Evolutionary conservation across 1,284 basidiomycete genomes (phyloP).

Genomic region (Microbotryomycetes sp.): DNA sequence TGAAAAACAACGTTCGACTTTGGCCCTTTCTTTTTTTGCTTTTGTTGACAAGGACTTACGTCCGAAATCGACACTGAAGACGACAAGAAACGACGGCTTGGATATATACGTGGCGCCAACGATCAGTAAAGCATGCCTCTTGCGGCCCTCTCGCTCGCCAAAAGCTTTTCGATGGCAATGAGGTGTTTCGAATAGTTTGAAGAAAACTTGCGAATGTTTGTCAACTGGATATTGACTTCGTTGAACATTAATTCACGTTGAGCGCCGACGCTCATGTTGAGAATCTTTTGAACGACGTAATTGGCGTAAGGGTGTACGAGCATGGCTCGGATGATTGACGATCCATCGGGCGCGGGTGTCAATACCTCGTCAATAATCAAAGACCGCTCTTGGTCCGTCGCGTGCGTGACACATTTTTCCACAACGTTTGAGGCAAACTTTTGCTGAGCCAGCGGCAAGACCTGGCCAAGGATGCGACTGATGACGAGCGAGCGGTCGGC

Average conservation of each 20-base stretch:
- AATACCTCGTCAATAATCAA: constrained; percentile 42
- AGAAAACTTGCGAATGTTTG: constrained; percentile 59
- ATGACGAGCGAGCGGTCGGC: constrained; percentile 66
- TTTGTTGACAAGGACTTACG: no score
- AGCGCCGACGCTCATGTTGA: constrained; percentile 55
- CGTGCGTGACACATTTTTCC: constrained; percentile 48
- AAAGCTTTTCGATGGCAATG: constrained; percentile 52
- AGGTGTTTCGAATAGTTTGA: constrained; percentile 64
- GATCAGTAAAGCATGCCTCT: background rate
- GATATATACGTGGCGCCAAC: no score
- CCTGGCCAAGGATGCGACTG: constrained; percentile 63
- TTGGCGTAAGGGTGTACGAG: constrained; percentile 29
- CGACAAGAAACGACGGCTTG: no score
- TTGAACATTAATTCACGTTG: constrained; percentile 60
- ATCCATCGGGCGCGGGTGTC: constrained; percentile 36
- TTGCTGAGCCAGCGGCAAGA: constrained; percentile 63
- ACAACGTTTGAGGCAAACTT: constrained; percentile 97
- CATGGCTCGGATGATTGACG: constrained; percentile 27
- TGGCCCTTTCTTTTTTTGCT: no score
- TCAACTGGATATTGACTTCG: constrained; percentile 59
- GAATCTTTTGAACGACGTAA: constrained; percentile 29
- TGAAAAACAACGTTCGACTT: no score
- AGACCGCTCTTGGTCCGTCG: constrained; percentile 33
- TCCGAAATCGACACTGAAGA: no score
- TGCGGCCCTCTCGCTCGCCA: constrained; percentile 11